phyloP scores from a whole-genome alignment of 176 grass and related monocot species.

The Bolboschoenus planiculmis region DNA sequence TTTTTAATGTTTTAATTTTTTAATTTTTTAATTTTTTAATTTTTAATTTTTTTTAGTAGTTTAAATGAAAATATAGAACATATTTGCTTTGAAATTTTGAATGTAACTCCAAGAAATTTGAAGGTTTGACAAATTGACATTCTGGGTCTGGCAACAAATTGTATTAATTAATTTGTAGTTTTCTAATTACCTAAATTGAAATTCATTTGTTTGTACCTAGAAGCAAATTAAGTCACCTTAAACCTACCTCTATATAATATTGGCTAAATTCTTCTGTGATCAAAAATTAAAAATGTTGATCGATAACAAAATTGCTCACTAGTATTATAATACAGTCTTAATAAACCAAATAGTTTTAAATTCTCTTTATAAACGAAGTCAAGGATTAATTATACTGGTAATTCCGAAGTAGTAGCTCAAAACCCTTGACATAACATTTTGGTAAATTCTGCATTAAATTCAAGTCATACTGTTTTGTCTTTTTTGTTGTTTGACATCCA shows the following conservation, averaged over 20 bases:
- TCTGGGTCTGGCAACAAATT: background rate
- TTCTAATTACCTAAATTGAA: background rate
- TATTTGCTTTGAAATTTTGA: background rate
- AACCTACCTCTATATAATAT: background rate
- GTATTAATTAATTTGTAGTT: background rate
- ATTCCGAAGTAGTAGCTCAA: background rate
- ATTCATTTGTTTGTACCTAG: background rate
- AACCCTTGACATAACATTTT: background rate
- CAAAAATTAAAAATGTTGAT: too few relatives aligned
- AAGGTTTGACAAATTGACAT: background rate
- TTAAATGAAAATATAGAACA: background rate
- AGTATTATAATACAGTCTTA: background rate
- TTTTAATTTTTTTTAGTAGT: too few relatives aligned
- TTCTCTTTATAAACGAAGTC: background rate
- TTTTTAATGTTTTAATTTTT: too few relatives aligned
- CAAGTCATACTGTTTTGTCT: background rate
- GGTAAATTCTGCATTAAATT: background rate
- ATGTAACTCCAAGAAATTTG: background rate
- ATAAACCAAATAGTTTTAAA: background rate
- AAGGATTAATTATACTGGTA: background rate
- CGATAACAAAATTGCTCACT: too few relatives aligned
- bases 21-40: too few relatives aligned
- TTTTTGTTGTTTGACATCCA: background rate
- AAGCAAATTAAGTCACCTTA: background rate
- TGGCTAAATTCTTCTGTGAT: too few relatives aligned